Base-by-base conservation (phyloP, 1,284 basidiomycete genomes). In the Ustilago crameri region DNA sequence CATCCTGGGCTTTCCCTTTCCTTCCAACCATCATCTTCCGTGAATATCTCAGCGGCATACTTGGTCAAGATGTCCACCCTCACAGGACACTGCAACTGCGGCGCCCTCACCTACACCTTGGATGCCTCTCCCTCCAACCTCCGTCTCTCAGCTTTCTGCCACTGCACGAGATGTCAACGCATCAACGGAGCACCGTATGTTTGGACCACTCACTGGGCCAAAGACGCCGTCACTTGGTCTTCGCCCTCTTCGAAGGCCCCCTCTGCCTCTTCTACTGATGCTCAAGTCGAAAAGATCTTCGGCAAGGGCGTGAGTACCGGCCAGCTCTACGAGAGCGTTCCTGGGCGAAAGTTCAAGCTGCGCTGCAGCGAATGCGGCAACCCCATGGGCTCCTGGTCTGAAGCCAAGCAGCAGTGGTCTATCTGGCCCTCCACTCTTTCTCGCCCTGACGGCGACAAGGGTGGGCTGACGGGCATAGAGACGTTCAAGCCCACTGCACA, bases 141-240 rank as follows among this genome's bases (percentile, higher is more conserved):
- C 14, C 53, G 56, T 2, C 62, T 80, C 22, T 61, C 64, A 0
- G 69, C 67, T 34, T 78, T 56, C 52, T 80, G 78, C 48, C 78
- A 80, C 61, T 80, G 78, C 61, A 70, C 76, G 5, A 61, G 62
- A 7, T 80, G 78, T 35, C 78, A 80, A 46, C 68, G 76, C 7
- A 59, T 80, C 58, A 80, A 80, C 27, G 78, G 75, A 20, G 66
- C 75, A 1, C 78, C 78, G 1, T 78, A 71, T 55, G 60, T 80
- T 20, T 76, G 72, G 68, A 75, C 77, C 20, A 76, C 71, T 32
- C 78, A 80, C 54, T 77, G 74, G 75, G 49, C 38, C 14, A 59
- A 78, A 32, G 48, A 61, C 7, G 68, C 77, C 12, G 66, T 79
- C n/a, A 60, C 47, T 9, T 79, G 77, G 77, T 50, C 51, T 10